These are phyloP conservation scores for Claviceps sp. DNA, from an alignment of 2,329 filamentous ascomycete genomes.

Conservation along the genomic window DNA sequence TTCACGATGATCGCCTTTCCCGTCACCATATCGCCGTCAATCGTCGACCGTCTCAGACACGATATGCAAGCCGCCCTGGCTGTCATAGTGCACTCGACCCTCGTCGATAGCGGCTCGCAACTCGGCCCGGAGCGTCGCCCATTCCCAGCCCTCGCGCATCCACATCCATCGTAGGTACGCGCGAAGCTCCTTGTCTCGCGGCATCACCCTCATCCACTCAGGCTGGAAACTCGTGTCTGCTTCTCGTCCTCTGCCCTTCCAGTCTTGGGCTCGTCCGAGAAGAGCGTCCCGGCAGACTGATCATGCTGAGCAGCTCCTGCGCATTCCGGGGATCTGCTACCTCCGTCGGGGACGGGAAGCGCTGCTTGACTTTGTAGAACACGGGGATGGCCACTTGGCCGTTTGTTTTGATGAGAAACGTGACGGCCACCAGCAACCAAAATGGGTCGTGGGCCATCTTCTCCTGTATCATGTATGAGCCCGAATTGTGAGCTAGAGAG, in stretches of 20 bases:
- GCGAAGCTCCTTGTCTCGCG: slow-evolving; percentile 76
- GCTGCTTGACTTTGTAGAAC: slow-evolving; percentile 53
- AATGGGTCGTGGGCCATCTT: slow-evolving; percentile 63
- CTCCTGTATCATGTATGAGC: slow-evolving; percentile 85
- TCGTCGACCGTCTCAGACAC: slow-evolving; percentile 10
- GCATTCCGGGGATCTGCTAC: slow-evolving; percentile 41
- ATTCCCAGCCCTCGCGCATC: slow-evolving; percentile 73
- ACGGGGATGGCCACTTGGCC: slow-evolving; percentile 63
- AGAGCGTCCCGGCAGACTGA: slow-evolving; percentile 70
- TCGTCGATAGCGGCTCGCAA: slow-evolving; percentile 43
- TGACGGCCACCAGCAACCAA: slow-evolving; percentile 66
- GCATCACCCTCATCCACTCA: slow-evolving; percentile 81
- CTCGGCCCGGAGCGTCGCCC: slow-evolving; percentile 39
- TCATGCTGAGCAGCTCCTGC: slow-evolving; percentile 43
- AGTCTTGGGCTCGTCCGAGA: slow-evolving; percentile 50
- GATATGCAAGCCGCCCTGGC: slow-evolving; percentile 33
- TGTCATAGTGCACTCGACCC: slow-evolving; percentile 42
- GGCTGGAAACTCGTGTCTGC: slow-evolving; percentile 47
- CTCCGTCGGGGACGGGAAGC: slow-evolving; percentile 51
- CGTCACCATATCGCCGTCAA: neutral
- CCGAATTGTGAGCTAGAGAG: slow-evolving; percentile 54
- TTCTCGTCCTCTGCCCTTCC: slow-evolving; percentile 44
- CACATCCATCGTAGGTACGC: slow-evolving; percentile 85
- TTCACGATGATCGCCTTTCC: too few relatives aligned
- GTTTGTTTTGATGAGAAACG: slow-evolving; percentile 71